Base-by-base conservation (phyloP, 371 early-diverging fungal species). In the Mucor irregularis region DNA sequence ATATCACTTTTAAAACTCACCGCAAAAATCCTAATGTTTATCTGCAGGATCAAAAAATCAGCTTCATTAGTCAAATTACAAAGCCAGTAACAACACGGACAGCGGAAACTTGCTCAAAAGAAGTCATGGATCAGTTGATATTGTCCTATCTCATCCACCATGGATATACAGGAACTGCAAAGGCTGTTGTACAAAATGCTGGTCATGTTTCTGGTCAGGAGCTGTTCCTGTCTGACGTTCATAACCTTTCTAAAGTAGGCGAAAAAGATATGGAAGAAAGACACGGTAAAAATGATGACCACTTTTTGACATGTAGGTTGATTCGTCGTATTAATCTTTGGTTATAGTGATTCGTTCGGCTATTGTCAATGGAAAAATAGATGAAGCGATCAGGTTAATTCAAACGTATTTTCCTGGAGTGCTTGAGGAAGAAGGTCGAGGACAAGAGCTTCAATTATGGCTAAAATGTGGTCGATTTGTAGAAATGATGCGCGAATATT, bases 401-500 rank as follows among this genome's bases (percentile, higher is more conserved):
- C 66, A 88, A 26, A 52, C 59, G 5, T 71, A 78, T 44, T 93
- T 87, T 59, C 90, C 93, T 2, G 62, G 58, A 0, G 73, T 93
- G 9, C 68, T 93, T 5, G 37, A 68, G 28, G 46, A 56, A 56
- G 68, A 66, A 47, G 25, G 61, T 7, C 42, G 57, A 24, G 56
- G 79, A 68, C 11, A 76, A 80, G 73, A 94, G 43, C 58, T 78
- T 39, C 46, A 48, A 14, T 90, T 96, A 57, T 82, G 84, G 50
- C 81, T 97, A 21, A 75, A 85, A 29, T 94, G 96, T 61, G 88
- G 85, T 29, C 86, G 90, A 62, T 95, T 95, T 68, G 69, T 95
- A 19, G 95, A 95, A 74, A 84, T 93, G 77, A 87, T 93, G 56
- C 65, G 80, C 1, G 55, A 68, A 26, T 63, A 66, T 30, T 58